These are phyloP conservation scores for Candida arabinofermentans DNA, from an alignment of 805 yeast species.

Conservation along the genomic window DNA sequence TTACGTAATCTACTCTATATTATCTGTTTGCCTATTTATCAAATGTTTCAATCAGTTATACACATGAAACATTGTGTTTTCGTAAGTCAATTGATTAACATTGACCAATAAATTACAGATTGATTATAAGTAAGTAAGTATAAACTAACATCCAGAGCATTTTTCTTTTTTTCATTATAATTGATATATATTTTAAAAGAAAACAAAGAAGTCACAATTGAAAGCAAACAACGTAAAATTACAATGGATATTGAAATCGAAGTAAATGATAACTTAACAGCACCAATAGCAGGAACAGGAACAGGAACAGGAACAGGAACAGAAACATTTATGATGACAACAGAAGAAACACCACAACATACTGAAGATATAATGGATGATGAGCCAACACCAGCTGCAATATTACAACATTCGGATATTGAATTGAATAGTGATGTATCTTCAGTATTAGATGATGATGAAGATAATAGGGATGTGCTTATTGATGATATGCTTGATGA, in stretches of 20 bases:
- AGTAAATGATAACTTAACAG: constrained; percentile 4
- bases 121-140: background rate
- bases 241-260: constrained; percentile 13
- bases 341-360: too few species aligned
- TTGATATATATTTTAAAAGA: background rate
- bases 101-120: background rate
- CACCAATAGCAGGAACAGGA: background rate
- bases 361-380: constrained; percentile 2
- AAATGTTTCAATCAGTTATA: background rate
- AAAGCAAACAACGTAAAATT: too few species aligned
- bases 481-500: constrained; percentile 2
- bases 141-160: background rate
- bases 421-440: constrained; percentile 10
- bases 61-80: too few species aligned
- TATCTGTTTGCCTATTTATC: background rate
- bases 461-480: background rate
- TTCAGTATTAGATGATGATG: constrained; percentile 10
- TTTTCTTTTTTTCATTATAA: background rate
- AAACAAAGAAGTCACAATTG: too few species aligned
- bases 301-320: too few species aligned
- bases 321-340: too few species aligned
- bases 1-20: background rate
- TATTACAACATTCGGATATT: constrained; percentile 6
- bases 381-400: constrained; percentile 1
- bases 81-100: too few species aligned